Evolutionary conservation across 2,329 filamentous ascomycete species (phyloP), one percentile per base, ranked within the genome.

Genomic region (Lasiodiplodia sp.): DNA sequence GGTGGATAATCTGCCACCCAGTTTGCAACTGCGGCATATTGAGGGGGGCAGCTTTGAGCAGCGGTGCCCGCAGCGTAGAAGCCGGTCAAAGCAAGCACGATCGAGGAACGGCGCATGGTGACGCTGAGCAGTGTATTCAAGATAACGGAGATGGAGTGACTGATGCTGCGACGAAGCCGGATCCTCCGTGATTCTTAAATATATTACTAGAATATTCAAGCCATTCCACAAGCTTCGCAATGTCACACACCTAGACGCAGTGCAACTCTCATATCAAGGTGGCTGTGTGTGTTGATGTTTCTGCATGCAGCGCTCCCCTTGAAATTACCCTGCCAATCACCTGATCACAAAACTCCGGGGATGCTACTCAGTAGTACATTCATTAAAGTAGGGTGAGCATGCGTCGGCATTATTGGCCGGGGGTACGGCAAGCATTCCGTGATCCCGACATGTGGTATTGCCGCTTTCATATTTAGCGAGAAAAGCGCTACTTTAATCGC

Each of bases 271-370:
- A 18, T 14, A 44, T 11, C 21, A 12, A 16, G 23, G 16, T 34
- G 37, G 21, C 18, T 25, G n/a, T 21, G 16, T 38, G 6, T 7
- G 21, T 31, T 44, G 38, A 8, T 14, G 16, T 47, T 60, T 47
- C 57, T 38, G 57, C 37, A 60, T 60, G 57, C 57, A 23, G 37
- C n/a, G 25, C 40, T 16, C 25, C 38, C 57, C 38, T 60, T 25
- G 21, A 28, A 8, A 11, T 31, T 18, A 3, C 6, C 28, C 28
- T 7, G 28, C 8, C 7, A 34, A 34, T 6, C n/a, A 28, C 28
- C n/a, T 21, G 49, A 44, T 16, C 16, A 8, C 3, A 18, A n/a
- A 44, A n/a, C 40, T 4, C 16, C 16, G 16, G 16, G 40, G 40
- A 8, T 47, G 16, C 3, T 18, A 47, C 16, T 34, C 44, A 7